Base-by-base conservation (phyloP, 2,329 filamentous ascomycete genomes). In the Phoma sp. region DNA sequence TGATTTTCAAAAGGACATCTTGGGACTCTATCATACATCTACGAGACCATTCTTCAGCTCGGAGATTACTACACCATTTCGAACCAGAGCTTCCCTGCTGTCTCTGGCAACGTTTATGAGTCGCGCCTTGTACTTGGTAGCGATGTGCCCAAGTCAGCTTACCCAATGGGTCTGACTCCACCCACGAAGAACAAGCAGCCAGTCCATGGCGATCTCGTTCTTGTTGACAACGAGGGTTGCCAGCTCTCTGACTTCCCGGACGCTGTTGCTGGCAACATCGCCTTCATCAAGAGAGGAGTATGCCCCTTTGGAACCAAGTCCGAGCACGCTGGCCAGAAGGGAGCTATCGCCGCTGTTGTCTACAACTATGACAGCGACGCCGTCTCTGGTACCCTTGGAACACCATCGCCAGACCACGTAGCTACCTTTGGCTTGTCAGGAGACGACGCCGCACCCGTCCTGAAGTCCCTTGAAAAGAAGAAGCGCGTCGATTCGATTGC, bases 221-320 rank as follows among this genome's bases (percentile, higher is more conserved):
- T 72, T 25, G 68, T 75, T 8, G 59, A 67, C 1, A 72, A 74
- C 33, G 68, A 70, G 46, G 68, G 70, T 24, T 71, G 74, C 52
- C 58, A 70, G 47, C 54, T 57, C 9, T 67, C 65, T 5, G 89
- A 93, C 73, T 93, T 85, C 66, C 84, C 89, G 1, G 68, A 79
- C 4, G 75, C 78, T 0, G 78, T 88, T 9, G 72, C 78, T 13
- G 88, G 86, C 38, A 85, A 85, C 56, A 88, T 96, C 56, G 89
- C 88, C 4, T 80, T 95, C 40, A 82, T 95, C 63, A 80, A 82
- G 44, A 86, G 91, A 51, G 91, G 91, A 51, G 80, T 78, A 1
- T 95, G 90, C 67, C 65, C 85, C 4, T 95, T 95, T 65, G 89
- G 87, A 13, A 78, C 81, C 56, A 95, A 96, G 77, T 88, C 88